Evolutionary conservation across 1,139 yeast species (phyloP), one percentile per base, ranked within the genome.

Genomic region (Kluyveromyces sp.): DNA sequence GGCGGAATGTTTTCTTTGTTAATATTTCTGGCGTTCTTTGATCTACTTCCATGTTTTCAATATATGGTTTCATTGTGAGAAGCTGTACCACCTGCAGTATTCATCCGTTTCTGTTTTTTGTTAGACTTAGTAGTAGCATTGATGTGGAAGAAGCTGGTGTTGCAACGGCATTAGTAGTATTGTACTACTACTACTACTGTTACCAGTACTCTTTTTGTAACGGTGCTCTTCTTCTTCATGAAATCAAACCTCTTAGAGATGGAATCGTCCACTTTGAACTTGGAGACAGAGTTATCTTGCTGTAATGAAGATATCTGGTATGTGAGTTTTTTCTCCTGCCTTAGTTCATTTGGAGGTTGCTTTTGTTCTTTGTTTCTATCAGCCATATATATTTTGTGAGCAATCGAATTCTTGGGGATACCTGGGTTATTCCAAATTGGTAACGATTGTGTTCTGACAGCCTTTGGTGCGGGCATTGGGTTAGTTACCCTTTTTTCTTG

Each of bases 371-470:
- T 50, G 25, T 55, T 56, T 44, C 63, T 60, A 53, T 69, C 73
- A 27, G 71, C 72, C 56, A 74, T 39, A 71, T 75, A 59, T 48
- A 70, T 63, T 48, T 66, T 63, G 46, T 65, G 64, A 3, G 71
- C 68, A 55, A 69, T 67, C 45, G 72, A 65, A 52, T 66, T 66
- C 50, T 66, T 60, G 49, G 68, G 61, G 50, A 63, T 57, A 28
- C 61, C 60, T n/a, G 73, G 73, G 48, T 53, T 50, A 67, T 77
- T 73, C 67, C 78, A 79, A 2, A 74, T 72, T 3, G 85, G 85
- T 43, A 80, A 64, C 0, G 85, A 80, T 53, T 78, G 79, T 1
- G 86, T 80, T 58, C 86, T 70, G n/a, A 77, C 73, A 6, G 86
- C 86, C 61, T 77, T 79, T 40, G 73, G 73, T 10, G 73, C 71